Evolutionary conservation across 208 protist species (phyloP), one percentile per base, ranked within the genome.

Genomic region (Acanthamoeba healyi): DNA sequence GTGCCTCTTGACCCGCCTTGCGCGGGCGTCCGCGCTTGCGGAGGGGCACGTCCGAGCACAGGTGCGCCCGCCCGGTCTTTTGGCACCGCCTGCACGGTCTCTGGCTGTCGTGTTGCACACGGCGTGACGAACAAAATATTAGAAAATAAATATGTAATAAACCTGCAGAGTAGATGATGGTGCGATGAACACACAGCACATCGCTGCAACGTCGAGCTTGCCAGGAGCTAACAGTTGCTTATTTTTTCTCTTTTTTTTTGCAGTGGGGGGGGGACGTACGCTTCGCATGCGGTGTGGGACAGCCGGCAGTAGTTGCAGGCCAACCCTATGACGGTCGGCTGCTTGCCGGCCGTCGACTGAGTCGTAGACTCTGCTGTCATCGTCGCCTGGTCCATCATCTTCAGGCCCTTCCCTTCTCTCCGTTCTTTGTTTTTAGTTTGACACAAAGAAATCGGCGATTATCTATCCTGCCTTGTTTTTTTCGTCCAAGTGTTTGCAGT

Each of bases 41-140:
- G 2, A 86, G 77, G 4, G 77, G 77, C 42, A 86, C 77, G 44
- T 86, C 77, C 44, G 77, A 86, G 77, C 77, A 86, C 12, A 86
- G 77, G 44, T 86, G 77, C 15, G 77, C 77, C 4, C 77, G 77
- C 4, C 77, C 77, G 26, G 44, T 49, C 44, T 38, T 49, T 38
- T 61, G 40, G 77, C 77, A 86, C 24, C 77, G 40, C 40, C n/a
- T 86, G 77, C 77, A 86, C 4, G 77, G 77, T 26, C 77, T 51
- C 32, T 51, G 42, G 15, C 77, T 86, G 77, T 4, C 1, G 3
- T 63, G 22, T 29, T n/a, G n/a, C n/a, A n/a, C n/a, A n/a, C n/a
- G n/a, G n/a, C n/a, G n/a, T n/a, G n/a, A n/a, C n/a, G n/a, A n/a
- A n/a, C n/a, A n/a, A n/a, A n/a, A n/a, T n/a, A n/a, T n/a, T n/a